Percentiles rank a stretch among this genome's conserved stretches.
Evolutionary conservation across 2,329 filamentous ascomycete genomes (phyloP).

Genomic region (Pestalotiopsis sp.): DNA sequence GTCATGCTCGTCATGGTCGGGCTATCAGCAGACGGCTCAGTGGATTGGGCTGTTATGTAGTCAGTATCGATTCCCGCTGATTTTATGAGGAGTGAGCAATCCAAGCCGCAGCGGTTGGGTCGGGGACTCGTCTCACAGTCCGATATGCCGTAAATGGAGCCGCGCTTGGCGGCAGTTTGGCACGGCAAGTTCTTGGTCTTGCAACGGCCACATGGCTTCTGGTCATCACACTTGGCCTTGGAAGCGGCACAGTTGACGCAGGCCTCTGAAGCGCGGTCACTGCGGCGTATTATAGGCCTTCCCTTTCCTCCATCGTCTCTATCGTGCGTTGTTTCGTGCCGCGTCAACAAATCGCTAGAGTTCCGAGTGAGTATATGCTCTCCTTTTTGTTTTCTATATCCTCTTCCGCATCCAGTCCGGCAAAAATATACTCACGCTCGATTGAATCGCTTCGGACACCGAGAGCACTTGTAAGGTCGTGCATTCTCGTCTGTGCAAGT

Average conservation of each 20-base stretch:
- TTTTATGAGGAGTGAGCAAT: not conserved
- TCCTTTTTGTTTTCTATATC: too few relatives aligned
- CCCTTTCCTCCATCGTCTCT: constrained; percentile 26
- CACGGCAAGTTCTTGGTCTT: constrained; percentile 26
- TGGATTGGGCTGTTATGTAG: not conserved
- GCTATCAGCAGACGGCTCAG: not conserved
- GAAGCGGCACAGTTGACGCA: constrained; percentile 29
- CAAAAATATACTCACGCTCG: constrained; percentile 25
- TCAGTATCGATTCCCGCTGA: not conserved
- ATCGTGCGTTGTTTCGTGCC: constrained; percentile 33
- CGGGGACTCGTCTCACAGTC: constrained; percentile 17
- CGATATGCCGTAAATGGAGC: constrained; percentile 20
- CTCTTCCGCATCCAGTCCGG: not conserved
- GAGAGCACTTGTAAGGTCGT: constrained; percentile 30
- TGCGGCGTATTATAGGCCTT: constrained; percentile 28
- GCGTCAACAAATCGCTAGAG: constrained; percentile 29
- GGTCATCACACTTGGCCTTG: constrained; percentile 32
- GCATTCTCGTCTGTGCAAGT: constrained; percentile 27
- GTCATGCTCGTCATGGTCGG: not conserved
- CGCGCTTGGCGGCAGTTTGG: constrained; percentile 22
- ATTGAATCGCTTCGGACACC: constrained; percentile 32
- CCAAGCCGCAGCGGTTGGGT: not conserved
- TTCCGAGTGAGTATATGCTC: not conserved
- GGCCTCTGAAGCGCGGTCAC: constrained; percentile 30
- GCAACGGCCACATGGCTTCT: constrained; percentile 31